Conservation (phyloP, 495 filamentous ascomycete genomes). For the Penicillium ucsense region DNA sequence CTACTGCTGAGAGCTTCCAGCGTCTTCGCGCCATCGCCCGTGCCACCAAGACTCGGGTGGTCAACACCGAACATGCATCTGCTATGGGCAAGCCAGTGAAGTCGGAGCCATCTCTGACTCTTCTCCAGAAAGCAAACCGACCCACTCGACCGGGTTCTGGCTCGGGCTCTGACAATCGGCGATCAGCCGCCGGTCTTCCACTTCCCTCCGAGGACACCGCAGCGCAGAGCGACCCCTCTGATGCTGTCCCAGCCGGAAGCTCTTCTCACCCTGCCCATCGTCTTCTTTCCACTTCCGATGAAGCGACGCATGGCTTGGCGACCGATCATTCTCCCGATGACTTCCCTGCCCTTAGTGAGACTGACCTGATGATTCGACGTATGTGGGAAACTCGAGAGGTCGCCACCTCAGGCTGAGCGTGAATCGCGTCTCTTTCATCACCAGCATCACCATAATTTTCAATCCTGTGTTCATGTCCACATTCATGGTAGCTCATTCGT, state of each 20-base stretch:
- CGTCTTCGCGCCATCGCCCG: slow-evolving; percentile 24
- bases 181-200: slow-evolving; percentile 13
- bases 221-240: slow-evolving; percentile 24
- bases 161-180: slow-evolving; percentile 10
- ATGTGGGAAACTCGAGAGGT: slow-evolving; percentile 42
- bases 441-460: neutral
- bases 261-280: slow-evolving; percentile 30
- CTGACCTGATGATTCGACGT: slow-evolving; percentile 37
- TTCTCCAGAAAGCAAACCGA: slow-evolving; percentile 18
- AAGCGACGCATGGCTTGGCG: slow-evolving; percentile 14
- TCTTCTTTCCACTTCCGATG: slow-evolving; percentile 34
- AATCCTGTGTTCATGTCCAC: slow-evolving; percentile 7
- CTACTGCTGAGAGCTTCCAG: slow-evolving; percentile 32
- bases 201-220: slow-evolving; percentile 17
- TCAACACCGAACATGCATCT: slow-evolving; percentile 10
- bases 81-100: slow-evolving; percentile 27
- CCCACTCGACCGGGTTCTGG: slow-evolving; percentile 11
- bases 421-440: neutral
- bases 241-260: slow-evolving; percentile 12
- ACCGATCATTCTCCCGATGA: slow-evolving; percentile 20
- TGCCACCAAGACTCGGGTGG: slow-evolving; percentile 9
- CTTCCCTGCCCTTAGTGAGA: slow-evolving; percentile 15
- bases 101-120: slow-evolving; percentile 30
- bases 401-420: slow-evolving; percentile 23
- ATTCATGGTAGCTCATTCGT: slow-evolving; percentile 1